Percentiles rank a stretch among this genome's conserved stretches.
phyloP scores from a whole-genome alignment of 306 rosid species.

The Alnus rubra region DNA sequence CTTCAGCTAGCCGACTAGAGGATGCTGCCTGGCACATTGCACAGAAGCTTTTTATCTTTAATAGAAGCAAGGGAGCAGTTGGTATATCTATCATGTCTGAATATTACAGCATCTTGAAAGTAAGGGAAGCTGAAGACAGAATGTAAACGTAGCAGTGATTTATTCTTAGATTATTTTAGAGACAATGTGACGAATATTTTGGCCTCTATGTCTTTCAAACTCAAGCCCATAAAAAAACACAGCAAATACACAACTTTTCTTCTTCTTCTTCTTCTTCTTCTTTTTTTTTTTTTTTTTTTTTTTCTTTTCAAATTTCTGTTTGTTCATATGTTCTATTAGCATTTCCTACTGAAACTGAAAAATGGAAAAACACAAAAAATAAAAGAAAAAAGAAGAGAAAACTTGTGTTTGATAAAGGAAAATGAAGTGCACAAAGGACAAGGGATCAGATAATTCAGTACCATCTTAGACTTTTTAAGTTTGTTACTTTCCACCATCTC shows the following conservation, averaged over 20 bases:
- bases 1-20: conserved; percentile 40
- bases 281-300: neutral
- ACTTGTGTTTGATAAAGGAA: neutral
- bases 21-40: conserved; percentile 47
- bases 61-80: conserved; percentile 10
- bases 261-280: too few species aligned
- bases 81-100: neutral
- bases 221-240: conserved; percentile 7
- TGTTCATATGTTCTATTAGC: neutral
- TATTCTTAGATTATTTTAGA: neutral
- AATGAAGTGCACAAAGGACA: neutral
- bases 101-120: neutral
- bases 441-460: neutral
- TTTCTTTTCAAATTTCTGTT: too few species aligned
- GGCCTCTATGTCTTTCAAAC: neutral
- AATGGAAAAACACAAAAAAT: neutral
- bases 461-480: neutral
- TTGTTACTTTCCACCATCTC: neutral
- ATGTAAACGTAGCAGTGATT: neutral
- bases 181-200: neutral
- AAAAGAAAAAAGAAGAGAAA: neutral
- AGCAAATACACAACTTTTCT: conserved; percentile 5
- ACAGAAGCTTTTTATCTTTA: conserved; percentile 15
- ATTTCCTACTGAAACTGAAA: neutral
- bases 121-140: neutral